Evolutionary conservation across 805 yeast species (phyloP).

Genomic region (Saccharomycopsis fodiens): DNA sequence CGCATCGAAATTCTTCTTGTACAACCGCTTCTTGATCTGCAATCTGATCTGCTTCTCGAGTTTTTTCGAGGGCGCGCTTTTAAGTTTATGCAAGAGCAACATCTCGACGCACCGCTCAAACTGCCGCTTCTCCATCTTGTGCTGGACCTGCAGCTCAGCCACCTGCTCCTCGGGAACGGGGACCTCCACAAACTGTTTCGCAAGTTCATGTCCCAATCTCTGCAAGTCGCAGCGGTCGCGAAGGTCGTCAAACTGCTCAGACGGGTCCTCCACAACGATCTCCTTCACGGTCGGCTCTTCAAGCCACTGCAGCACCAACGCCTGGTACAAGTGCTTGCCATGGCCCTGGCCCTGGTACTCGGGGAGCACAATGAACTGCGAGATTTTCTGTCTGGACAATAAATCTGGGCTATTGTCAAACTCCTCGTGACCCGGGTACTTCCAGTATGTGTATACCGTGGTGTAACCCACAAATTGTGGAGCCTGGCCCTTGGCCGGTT

Average conservation of each 20-base stretch:
- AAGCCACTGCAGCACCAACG: conserved; percentile 49
- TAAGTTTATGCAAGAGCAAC: conserved; percentile 41
- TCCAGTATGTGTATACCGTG: conserved; percentile 81
- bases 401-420: conserved; percentile 34
- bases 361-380: conserved; percentile 82
- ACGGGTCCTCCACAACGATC: conserved; percentile 90
- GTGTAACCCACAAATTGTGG: conserved; percentile 65
- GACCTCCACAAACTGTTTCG: conserved; percentile 20
- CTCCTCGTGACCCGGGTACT: conserved; percentile 46
- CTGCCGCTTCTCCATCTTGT: conserved; percentile 72
- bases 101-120: conserved; percentile 72
- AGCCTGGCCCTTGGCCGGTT: conserved; percentile 9
- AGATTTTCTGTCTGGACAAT: conserved; percentile 60
- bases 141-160: conserved; percentile 35
- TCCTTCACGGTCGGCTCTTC: conserved; percentile 48
- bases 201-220: conserved; percentile 32
- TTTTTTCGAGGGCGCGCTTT: conserved; percentile 18
- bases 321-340: conserved; percentile 60
- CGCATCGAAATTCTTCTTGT: conserved; percentile 73
- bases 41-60: conserved; percentile 40
- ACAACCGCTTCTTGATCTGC: conserved; percentile 68
- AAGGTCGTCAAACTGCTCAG: conserved; percentile 83
- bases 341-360: conserved; percentile 69
- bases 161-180: conserved; percentile 27
- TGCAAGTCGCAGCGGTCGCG: conserved; percentile 75